phyloP scores from a whole-genome alignment of 2,329 filamentous ascomycete genomes.

The Phialocephala subalpina region DNA sequence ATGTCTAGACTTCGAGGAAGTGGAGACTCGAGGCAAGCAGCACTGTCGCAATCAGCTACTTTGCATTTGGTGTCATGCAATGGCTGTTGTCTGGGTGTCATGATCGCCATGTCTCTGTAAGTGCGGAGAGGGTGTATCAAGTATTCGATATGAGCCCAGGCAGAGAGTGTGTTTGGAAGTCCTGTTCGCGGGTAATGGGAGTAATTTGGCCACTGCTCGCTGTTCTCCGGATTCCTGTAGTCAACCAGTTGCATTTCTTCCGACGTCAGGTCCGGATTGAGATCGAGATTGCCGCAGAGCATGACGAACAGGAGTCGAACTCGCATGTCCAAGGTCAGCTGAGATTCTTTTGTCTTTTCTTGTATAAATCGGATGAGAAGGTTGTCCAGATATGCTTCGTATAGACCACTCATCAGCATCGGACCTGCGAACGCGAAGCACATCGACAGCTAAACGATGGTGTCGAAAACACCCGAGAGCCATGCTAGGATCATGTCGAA shows the following conservation, averaged over 20 bases:
- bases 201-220: constrained; percentile 23
- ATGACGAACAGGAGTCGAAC: constrained; percentile 32
- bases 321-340: constrained; percentile 31
- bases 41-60: constrained; percentile 19
- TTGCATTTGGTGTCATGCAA: constrained; percentile 26
- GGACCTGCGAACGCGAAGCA: constrained; percentile 32
- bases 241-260: constrained; percentile 19
- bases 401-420: constrained; percentile 29
- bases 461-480: constrained; percentile 24
- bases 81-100: constrained; percentile 28
- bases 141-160: constrained; percentile 32
- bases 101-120: constrained; percentile 21
- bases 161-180: constrained; percentile 21
- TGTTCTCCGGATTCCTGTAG: constrained; percentile 13
- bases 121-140: constrained; percentile 29
- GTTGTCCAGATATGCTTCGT: constrained; percentile 31
- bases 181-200: background rate
- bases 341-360: constrained; percentile 19
- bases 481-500: constrained; percentile 28
- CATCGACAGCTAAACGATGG: constrained; percentile 30
- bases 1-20: constrained; percentile 17
- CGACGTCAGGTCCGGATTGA: constrained; percentile 20
- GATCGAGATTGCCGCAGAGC: constrained; percentile 36
- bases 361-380: constrained; percentile 29
- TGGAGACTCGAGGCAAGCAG: constrained; percentile 23